Conservation (phyloP, 305 asterid genomes). For the Lippia alba region DNA sequence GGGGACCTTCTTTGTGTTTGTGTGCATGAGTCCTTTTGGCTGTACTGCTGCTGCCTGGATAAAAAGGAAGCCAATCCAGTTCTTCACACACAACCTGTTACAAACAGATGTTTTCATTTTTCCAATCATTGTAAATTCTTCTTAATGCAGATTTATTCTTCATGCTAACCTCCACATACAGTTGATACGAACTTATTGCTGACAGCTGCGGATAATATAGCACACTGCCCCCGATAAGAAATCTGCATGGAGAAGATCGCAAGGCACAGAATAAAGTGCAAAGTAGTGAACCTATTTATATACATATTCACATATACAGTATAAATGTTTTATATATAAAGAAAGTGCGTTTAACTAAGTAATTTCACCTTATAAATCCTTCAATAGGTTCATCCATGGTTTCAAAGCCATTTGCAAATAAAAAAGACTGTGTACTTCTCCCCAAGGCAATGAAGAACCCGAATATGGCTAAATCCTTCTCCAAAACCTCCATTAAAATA, state of each 20-base stretch:
- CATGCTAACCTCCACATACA: slow-evolving; percentile 98
- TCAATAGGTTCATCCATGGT: slow-evolving; percentile 72
- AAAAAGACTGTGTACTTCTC: slow-evolving; percentile 78
- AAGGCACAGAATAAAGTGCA: slow-evolving; percentile 15
- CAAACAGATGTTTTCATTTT: slow-evolving; percentile 35
- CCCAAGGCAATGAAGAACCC: slow-evolving; percentile 98
- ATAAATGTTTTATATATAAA: slow-evolving; percentile 1
- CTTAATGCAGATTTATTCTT: slow-evolving; percentile 34
- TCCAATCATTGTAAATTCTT: slow-evolving; percentile 33
- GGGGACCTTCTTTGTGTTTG: slow-evolving; percentile 64
- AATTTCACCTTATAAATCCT: slow-evolving; percentile 75
- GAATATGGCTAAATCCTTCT: slow-evolving; percentile 93
- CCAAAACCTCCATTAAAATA: slow-evolving; percentile 70
- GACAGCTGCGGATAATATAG: slow-evolving; percentile 96
- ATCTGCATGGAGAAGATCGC: slow-evolving; percentile 57
- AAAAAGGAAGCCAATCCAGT: slow-evolving; percentile 98
- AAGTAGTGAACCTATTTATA: background rate
- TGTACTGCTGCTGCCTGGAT: slow-evolving; percentile 70
- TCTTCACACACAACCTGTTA: slow-evolving; percentile 98
- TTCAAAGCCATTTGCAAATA: slow-evolving; percentile 76
- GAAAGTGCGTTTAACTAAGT: slow-evolving; percentile 36
- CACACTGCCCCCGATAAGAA: slow-evolving; percentile 91
- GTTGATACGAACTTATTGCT: slow-evolving; percentile 98
- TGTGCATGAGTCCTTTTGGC: slow-evolving; percentile 56
- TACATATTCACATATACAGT: no score